These are phyloP conservation scores for Pyricularia sp. DNA, from an alignment of 2,329 filamentous ascomycete genomes.

Conservation along the genomic window DNA sequence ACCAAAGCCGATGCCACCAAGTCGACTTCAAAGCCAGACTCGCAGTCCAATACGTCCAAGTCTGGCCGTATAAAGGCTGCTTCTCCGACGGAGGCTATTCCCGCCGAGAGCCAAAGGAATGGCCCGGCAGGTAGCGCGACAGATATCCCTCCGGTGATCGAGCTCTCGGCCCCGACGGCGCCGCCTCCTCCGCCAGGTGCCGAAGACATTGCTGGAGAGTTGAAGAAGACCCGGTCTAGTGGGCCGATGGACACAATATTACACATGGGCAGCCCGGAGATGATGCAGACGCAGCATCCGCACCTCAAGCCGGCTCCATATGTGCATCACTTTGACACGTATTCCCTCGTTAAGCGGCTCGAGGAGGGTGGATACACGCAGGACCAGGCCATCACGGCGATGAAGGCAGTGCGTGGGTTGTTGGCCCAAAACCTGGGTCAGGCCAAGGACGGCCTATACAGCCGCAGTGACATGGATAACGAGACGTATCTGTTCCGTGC, in stretches of 20 bases:
- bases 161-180: conserved; percentile 9
- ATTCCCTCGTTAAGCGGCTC: conserved; percentile 72
- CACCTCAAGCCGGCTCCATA: conserved; percentile 65
- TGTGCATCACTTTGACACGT: conserved; percentile 94
- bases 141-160: conserved; percentile 7
- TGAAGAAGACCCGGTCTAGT: conserved; percentile 21
- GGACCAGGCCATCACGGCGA: conserved; percentile 67
- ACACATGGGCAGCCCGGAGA: conserved; percentile 22
- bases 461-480: conserved; percentile 88
- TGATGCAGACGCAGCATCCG: conserved; percentile 33
- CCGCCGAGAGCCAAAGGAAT: not conserved
- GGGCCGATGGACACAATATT: conserved; percentile 39
- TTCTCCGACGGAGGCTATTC: not conserved
- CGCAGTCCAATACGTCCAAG: not conserved
- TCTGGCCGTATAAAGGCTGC: not conserved
- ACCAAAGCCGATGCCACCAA: not conserved
- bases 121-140: not conserved
- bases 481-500: conserved; percentile 89
- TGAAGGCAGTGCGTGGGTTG: conserved; percentile 79
- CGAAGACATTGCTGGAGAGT: conserved; percentile 14
- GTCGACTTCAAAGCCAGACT: not conserved
- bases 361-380: conserved; percentile 56
- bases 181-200: not conserved
- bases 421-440: conserved; percentile 68
- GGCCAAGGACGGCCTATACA: conserved; percentile 68